Evolutionary conservation across 1,139 yeast species (phyloP).

Genomic region (Blastobotrys buckinghamii): DNA sequence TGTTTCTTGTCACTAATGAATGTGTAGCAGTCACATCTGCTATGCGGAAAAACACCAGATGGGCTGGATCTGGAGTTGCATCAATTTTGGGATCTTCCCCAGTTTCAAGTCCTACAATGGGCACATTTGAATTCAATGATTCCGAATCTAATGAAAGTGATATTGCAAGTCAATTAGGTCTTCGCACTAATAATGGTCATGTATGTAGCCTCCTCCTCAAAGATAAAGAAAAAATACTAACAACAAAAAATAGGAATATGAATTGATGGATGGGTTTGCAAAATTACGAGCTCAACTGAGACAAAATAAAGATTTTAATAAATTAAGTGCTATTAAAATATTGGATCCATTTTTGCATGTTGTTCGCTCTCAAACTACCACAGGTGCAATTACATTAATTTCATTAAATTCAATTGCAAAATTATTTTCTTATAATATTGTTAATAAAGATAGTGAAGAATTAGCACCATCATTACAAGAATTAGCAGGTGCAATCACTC

Average conservation of each 20-base stretch:
- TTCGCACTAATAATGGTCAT: slow-evolving; percentile 1
- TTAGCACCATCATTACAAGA: slow-evolving; percentile 49
- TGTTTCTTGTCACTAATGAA: slow-evolving; percentile 80
- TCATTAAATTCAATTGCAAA: slow-evolving; percentile 75
- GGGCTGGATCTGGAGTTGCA: slow-evolving; percentile 83
- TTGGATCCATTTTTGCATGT: slow-evolving; percentile 82
- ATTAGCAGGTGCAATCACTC: slow-evolving; percentile 73
- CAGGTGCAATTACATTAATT: slow-evolving; percentile 79
- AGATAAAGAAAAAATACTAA: slow-evolving; percentile 1
- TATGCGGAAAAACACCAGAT: slow-evolving; percentile 81
- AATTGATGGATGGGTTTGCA: slow-evolving; percentile 74
- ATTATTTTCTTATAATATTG: slow-evolving; percentile 56
- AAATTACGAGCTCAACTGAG: slow-evolving; percentile 67
- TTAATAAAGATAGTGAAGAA: slow-evolving; percentile 42
- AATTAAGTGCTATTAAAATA: slow-evolving; percentile 66
- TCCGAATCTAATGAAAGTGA: slow-evolving; percentile 33
- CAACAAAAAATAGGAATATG: slow-evolving; percentile 40
- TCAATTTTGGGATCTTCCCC: slow-evolving; percentile 50
- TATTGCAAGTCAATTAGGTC: slow-evolving; percentile 26
- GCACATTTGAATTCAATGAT: neutral
- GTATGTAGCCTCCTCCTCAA: neutral
- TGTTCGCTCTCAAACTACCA: slow-evolving; percentile 78
- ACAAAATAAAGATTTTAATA: slow-evolving; percentile 41
- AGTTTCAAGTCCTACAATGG: neutral
- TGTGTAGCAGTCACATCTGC: slow-evolving; percentile 83